Percentiles rank a stretch among this genome's conserved stretches.
These are phyloP conservation scores for Chlorella sorokiniana DNA, from an alignment of 139 green algal species.

Conservation along the genomic window DNA sequence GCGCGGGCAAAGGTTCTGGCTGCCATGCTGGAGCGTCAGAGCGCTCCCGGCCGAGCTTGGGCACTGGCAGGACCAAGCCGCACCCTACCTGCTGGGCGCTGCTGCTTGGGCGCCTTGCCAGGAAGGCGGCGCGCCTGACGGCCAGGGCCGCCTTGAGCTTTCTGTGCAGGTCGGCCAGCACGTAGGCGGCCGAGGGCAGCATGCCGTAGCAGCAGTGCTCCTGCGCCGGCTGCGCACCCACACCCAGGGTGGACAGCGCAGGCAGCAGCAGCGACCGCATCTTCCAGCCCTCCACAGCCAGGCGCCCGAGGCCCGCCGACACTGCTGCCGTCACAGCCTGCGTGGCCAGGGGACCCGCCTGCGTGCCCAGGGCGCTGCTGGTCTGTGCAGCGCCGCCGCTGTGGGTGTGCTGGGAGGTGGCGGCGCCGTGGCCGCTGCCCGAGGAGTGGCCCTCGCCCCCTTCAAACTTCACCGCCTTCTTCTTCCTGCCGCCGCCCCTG, in stretches of 20 bases:
- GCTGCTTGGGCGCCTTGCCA: background rate
- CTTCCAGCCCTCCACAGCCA: conserved; percentile 8
- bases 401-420: conserved; percentile 8
- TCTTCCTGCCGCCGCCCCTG: conserved; percentile 18
- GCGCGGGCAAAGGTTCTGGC: too few relatives aligned
- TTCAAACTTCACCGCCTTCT: conserved; percentile 23
- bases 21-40: too few relatives aligned
- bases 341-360: background rate
- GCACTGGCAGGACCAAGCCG: background rate
- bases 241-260: conserved; percentile 10
- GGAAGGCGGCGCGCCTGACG: background rate
- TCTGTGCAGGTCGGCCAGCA: conserved; percentile 39
- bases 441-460: background rate
- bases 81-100: background rate
- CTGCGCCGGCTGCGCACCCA: conserved; percentile 1
- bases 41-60: too few relatives aligned
- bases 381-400: conserved; percentile 2
- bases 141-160: conserved; percentile 25
- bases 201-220: conserved; percentile 25
- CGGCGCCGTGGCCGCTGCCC: background rate
- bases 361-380: background rate
- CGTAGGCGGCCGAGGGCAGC: conserved; percentile 34
- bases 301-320: background rate
- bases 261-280: conserved; percentile 34
- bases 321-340: background rate